These are phyloP conservation scores for Geum urbanum DNA, from an alignment of 306 rosid species.

Conservation along the genomic window DNA sequence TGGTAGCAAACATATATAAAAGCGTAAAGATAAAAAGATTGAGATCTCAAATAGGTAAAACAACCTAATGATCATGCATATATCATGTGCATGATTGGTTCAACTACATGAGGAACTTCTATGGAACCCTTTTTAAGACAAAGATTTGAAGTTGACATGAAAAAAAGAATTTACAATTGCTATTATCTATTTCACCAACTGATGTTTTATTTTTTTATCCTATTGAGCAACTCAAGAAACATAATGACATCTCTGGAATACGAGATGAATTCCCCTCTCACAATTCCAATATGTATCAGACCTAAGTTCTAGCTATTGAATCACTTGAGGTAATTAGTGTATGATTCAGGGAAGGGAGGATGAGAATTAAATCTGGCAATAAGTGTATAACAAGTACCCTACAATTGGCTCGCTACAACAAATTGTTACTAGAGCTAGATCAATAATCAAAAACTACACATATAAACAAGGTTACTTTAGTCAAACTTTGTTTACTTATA, in stretches of 20 bases:
- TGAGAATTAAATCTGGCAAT: background rate
- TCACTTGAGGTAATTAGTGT: background rate
- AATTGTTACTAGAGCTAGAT: background rate
- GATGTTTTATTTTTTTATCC: too few species aligned
- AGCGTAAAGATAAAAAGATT: background rate
- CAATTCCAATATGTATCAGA: too few species aligned
- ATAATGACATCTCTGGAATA: background rate
- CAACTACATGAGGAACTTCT: background rate
- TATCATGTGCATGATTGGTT: background rate
- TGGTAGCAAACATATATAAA: background rate
- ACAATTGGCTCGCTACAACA: background rate
- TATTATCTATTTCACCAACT: too few species aligned
- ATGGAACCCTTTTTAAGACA: too few species aligned
- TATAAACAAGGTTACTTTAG: background rate
- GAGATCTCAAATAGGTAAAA: background rate
- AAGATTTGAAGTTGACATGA: too few species aligned
- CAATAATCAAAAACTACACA: too few species aligned
- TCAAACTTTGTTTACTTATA: background rate
- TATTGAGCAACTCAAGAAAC: background rate
- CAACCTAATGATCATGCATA: background rate
- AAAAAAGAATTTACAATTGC: too few species aligned
- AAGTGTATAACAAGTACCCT: background rate
- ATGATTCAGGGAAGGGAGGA: background rate
- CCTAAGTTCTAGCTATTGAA: background rate
- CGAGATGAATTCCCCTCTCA: background rate